These are phyloP conservation scores for Arthrobotrys megalospora DNA, from an alignment of 2,329 filamentous ascomycete genomes.

Conservation along the genomic window DNA sequence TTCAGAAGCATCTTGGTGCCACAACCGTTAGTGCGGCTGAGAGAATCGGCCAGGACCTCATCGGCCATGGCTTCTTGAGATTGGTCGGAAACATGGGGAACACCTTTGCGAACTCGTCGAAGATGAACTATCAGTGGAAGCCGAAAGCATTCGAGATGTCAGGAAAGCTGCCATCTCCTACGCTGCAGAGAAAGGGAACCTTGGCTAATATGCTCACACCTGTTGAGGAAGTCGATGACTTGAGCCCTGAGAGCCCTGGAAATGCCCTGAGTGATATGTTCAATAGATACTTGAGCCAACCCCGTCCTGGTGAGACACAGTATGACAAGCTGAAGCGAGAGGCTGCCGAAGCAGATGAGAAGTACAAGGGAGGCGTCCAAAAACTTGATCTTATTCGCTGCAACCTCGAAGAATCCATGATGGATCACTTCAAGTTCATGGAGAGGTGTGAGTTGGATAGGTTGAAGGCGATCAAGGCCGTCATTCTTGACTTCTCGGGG, in stretches of 20 bases:
- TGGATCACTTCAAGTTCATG: conserved; percentile 92
- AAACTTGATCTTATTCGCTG: conserved; percentile 92
- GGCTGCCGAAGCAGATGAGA: conserved; percentile 89
- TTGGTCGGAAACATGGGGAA: conserved; percentile 94
- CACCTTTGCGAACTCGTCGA: conserved; percentile 96
- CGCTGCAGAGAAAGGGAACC: conserved; percentile 87
- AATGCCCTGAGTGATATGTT: conserved; percentile 91
- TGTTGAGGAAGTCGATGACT: conserved; percentile 71
- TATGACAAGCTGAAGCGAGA: conserved; percentile 88
- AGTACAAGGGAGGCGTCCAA: conserved; percentile 88
- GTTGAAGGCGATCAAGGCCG: conserved; percentile 97
- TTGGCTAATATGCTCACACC: conserved; percentile 78
- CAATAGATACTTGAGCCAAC: conserved; percentile 91
- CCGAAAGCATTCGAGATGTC: conserved; percentile 90
- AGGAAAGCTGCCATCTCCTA: conserved; percentile 68
- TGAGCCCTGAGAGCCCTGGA: conserved; percentile 81
- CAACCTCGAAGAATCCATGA: conserved; percentile 94
- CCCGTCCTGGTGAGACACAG: conserved; percentile 93
- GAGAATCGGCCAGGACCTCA: conserved; percentile 92
- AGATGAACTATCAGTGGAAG: conserved; percentile 97
- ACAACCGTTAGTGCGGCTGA: conserved; percentile 91
- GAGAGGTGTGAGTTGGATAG: conserved; percentile 97
- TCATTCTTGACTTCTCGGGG: conserved; percentile 96
- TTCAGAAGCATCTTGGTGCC: conserved; percentile 88
- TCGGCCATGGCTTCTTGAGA: conserved; percentile 86